phyloP scores from a whole-genome alignment of 139 green algal species.

The Penium margaritaceum region DNA sequence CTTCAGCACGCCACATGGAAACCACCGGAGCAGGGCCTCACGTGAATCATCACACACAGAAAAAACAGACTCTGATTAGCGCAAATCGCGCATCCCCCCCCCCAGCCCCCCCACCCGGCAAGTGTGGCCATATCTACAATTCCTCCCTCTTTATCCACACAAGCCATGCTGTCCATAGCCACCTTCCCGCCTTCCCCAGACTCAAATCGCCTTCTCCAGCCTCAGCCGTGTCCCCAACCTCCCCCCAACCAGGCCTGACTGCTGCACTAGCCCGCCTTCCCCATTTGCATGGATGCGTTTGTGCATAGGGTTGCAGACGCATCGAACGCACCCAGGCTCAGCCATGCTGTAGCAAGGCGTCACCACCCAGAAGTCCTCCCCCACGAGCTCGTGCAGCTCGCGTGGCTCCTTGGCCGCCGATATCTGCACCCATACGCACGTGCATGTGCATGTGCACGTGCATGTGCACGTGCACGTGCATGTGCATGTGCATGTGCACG shows the following conservation, averaged over 20 bases:
- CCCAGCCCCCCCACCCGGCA: no score
- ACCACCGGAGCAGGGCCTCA: no score
- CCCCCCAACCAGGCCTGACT: background rate
- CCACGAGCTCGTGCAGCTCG: constrained; percentile 42
- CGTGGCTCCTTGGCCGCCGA: background rate
- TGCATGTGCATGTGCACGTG: background rate
- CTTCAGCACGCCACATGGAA: no score
- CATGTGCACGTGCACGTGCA: background rate
- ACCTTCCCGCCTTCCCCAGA: background rate
- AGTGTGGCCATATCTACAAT: no score
- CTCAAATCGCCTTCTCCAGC: background rate
- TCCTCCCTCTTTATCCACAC: background rate
- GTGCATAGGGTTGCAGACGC: background rate
- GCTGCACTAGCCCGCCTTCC: background rate
- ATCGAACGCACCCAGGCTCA: constrained; percentile 3
- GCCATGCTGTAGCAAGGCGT: constrained; percentile 61
- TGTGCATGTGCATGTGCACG: background rate
- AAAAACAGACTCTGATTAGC: no score
- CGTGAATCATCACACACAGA: no score
- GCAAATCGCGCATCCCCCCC: no score
- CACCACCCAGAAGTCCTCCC: constrained; percentile 74
- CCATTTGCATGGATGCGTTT: background rate
- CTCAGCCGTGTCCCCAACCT: background rate
- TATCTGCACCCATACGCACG: constrained; percentile 5
- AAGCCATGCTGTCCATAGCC: background rate